A percentile compares a stretch with the other conserved stretches of the same genome.
These are phyloP conservation scores for Alternaria longipes DNA, from an alignment of 2,329 filamentous ascomycete genomes.

Conservation along the genomic window DNA sequence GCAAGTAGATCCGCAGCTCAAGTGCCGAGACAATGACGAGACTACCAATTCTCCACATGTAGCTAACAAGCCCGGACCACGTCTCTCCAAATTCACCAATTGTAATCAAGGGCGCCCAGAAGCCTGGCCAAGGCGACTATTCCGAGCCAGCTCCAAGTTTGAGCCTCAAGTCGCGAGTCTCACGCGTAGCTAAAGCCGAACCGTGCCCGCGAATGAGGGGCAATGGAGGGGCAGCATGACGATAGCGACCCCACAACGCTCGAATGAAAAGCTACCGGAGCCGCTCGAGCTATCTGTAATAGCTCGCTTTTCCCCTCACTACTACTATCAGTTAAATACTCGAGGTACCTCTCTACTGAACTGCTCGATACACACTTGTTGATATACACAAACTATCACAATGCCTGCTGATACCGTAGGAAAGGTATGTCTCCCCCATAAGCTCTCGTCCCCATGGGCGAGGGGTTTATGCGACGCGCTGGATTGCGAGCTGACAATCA, in stretches of 20 bases:
- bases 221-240: slow-evolving; percentile 39
- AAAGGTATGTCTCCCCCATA: slow-evolving; percentile 47
- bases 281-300: slow-evolving; percentile 27
- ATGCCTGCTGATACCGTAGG: slow-evolving; percentile 66
- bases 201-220: slow-evolving; percentile 37
- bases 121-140: neutral
- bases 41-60: slow-evolving; percentile 22
- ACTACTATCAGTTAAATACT: neutral
- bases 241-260: slow-evolving; percentile 27
- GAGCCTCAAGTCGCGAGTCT: slow-evolving; percentile 38
- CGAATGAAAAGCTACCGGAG: slow-evolving; percentile 35
- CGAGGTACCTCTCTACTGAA: slow-evolving; percentile 4
- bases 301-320: slow-evolving; percentile 21
- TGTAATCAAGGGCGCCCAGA: slow-evolving; percentile 12
- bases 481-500: slow-evolving; percentile 15
- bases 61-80: slow-evolving; percentile 30
- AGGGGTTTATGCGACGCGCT: neutral
- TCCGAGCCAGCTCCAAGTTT: slow-evolving; percentile 37
- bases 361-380: slow-evolving; percentile 24
- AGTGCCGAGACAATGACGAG: slow-evolving; percentile 10
- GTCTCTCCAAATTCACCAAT: slow-evolving; percentile 9
- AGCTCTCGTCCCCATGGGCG: neutral
- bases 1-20: slow-evolving; percentile 30
- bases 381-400: slow-evolving; percentile 28
- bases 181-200: slow-evolving; percentile 31